Evolutionary conservation across 2,329 filamentous ascomycete genomes (phyloP).

Genomic region (Fonsecaea erecta): DNA sequence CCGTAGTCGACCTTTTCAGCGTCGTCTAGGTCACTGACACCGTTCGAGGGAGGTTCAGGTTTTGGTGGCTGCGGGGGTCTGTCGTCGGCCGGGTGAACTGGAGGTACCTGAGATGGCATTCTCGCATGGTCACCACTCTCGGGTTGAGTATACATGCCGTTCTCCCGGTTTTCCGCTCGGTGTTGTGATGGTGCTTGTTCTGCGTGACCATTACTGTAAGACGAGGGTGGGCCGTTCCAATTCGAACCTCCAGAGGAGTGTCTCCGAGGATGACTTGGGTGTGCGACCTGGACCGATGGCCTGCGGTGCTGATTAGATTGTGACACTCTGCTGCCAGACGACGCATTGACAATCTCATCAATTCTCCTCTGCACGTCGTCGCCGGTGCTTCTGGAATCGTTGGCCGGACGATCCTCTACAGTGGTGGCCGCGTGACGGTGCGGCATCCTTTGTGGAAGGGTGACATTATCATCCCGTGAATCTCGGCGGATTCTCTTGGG

Average conservation of each 20-base stretch:
- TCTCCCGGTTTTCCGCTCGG: constrained; percentile 22
- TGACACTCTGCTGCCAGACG: constrained; percentile 26
- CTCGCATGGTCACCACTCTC: constrained; percentile 14
- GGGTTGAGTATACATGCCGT: constrained; percentile 17
- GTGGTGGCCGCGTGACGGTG: constrained; percentile 20
- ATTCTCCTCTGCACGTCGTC: constrained; percentile 46
- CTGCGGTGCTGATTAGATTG: constrained; percentile 36
- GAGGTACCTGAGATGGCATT: constrained; percentile 6
- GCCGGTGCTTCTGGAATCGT: constrained; percentile 20
- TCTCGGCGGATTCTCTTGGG: constrained; percentile 32
- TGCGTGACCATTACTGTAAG: constrained; percentile 29
- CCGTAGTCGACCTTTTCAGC: constrained; percentile 44
- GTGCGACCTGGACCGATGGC: constrained; percentile 15
- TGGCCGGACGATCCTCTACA: constrained; percentile 10
- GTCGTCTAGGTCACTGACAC: constrained; percentile 28
- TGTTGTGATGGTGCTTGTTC: constrained; percentile 28
- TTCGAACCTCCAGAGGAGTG: constrained; percentile 26
- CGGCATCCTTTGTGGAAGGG: constrained; percentile 30
- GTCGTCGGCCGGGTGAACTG: constrained; percentile 19
- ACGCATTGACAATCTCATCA: constrained; percentile 43
- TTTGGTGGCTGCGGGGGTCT: neutral
- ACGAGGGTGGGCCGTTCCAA: constrained; percentile 20
- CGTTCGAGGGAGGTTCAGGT: constrained; percentile 11
- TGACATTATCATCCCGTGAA: constrained; percentile 33
- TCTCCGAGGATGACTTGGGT: constrained; percentile 13